These are phyloP conservation scores for Cercospora zeae-maydis DNA, from an alignment of 2,329 filamentous ascomycete genomes.

Conservation along the genomic window DNA sequence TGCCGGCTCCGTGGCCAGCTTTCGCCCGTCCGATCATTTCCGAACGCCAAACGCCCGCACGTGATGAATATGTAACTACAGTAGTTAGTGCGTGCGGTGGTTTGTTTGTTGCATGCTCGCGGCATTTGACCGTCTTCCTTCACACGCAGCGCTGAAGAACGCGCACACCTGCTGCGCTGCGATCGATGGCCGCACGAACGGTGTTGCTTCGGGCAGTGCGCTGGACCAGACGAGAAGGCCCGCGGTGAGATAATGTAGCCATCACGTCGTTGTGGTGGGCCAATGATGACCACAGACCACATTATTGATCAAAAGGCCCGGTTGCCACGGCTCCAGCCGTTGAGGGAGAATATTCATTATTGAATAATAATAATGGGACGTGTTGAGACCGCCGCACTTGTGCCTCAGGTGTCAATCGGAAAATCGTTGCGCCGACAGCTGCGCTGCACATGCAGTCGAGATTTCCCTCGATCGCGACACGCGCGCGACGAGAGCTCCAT, in stretches of 20 bases:
- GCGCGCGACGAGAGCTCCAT: not conserved
- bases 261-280: slow-evolving; percentile 2
- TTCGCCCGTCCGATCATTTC: slow-evolving; percentile 3
- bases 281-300: too few species aligned
- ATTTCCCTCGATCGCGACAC: not conserved
- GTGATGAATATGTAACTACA: too few species aligned
- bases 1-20: not conserved
- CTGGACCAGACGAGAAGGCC: not conserved
- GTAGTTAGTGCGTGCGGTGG: not conserved
- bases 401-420: not conserved
- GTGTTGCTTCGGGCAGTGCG: slow-evolving; percentile 1
- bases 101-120: not conserved
- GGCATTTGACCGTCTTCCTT: not conserved
- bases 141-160: not conserved
- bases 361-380: too few species aligned
- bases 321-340: not conserved
- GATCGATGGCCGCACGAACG: not conserved
- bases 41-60: not conserved
- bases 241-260: slow-evolving; percentile 4
- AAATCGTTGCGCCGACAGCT: not conserved
- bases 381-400: not conserved
- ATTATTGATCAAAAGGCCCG: slow-evolving; percentile 1
- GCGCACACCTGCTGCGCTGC: not conserved
- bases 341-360: not conserved
- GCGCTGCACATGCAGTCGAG: not conserved